A percentile compares a stretch with the other conserved stretches of the same genome.
Evolutionary conservation across 441 rosid species (phyloP).

Genomic region (Pelargonium cotyledonis): DNA sequence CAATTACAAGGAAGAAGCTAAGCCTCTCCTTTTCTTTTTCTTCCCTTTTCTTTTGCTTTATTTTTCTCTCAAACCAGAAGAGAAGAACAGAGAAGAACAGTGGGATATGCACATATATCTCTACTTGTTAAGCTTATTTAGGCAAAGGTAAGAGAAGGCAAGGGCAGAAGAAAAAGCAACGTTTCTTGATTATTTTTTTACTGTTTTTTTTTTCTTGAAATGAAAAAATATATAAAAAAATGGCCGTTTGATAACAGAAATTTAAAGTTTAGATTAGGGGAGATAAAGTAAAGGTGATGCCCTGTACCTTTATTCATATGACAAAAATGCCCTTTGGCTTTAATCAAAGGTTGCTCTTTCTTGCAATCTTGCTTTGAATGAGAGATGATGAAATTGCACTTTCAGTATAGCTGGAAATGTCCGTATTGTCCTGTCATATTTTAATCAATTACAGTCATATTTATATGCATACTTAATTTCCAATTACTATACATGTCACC

Average conservation of each 20-base stretch:
- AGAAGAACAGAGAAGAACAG: slow-evolving; percentile 18
- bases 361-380: slow-evolving; percentile 37
- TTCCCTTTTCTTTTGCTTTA: slow-evolving; percentile 20
- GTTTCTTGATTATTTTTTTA: background rate
- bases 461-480: slow-evolving; percentile 1
- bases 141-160: slow-evolving; percentile 20
- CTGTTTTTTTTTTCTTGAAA: background rate
- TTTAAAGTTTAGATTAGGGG: slow-evolving; percentile 35
- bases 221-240: slow-evolving; percentile 15
- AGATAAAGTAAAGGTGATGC: slow-evolving; percentile 41
- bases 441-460: slow-evolving; percentile 23
- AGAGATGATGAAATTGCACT: slow-evolving; percentile 40
- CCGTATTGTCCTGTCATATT: slow-evolving; percentile 34
- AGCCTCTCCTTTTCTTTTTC: slow-evolving; percentile 36
- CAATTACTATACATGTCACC: background rate
- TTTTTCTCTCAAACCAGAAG: slow-evolving; percentile 24
- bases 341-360: slow-evolving; percentile 34
- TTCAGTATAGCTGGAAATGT: slow-evolving; percentile 36
- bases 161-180: slow-evolving; percentile 8
- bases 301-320: slow-evolving; percentile 25
- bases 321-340: slow-evolving; percentile 50
- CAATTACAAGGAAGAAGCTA: slow-evolving; percentile 48
- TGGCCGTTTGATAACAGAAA: slow-evolving; percentile 44
- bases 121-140: slow-evolving; percentile 20
- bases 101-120: slow-evolving; percentile 16